Evolutionary conservation across 139 green algal genomes (phyloP), one percentile per base, ranked within the genome.

Genomic region (Pedinophyceae sp.): DNA sequence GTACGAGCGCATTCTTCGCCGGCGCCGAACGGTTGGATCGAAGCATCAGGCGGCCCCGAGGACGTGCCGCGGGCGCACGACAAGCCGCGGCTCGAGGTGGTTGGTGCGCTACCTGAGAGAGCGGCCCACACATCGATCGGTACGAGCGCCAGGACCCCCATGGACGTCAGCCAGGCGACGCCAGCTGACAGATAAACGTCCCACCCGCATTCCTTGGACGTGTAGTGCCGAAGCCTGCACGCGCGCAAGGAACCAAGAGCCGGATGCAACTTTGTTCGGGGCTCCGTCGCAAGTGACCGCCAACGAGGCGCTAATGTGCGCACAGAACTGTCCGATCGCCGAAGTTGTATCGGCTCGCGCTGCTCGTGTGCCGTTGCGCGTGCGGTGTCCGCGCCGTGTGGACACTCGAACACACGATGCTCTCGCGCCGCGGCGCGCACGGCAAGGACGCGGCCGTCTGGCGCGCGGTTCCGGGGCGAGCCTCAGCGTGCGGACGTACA

Each of bases 131-230:
- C 74, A 54, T 94, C 84, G 10, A 94, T 60, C 2, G 86, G 86
- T 39, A 91, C 81, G 4, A 93, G 64, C 0, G 82, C 72, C 1
- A 95, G 70, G 10, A 95, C 77, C 2, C 67, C 78, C 48, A 93
- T 72, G 26, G 81, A 78, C 0, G 82, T 87, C 0, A 90, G 62
- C 87, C 87, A 95, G 1, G 72, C 76, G 34, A 85, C 79, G 0
- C 55, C 70, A 3, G 77, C 79, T 17, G 69, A 65, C 2, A 74
- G 19, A 19, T 69, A 49, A 0, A 85, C 71, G 3, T 79, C 43
- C 1, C 68, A 30, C 0, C 68, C 55, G 7, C 83, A 67, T 22
- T 55, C 72, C 24, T 72, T 67, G 2, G 70, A 74, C 15, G 78
- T 74, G 59, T 80, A 89, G 4, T 62, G 57, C 2, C 63, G 54